Base-by-base conservation (phyloP, 1,284 basidiomycete species). In the Ceratobasidium sp. region DNA sequence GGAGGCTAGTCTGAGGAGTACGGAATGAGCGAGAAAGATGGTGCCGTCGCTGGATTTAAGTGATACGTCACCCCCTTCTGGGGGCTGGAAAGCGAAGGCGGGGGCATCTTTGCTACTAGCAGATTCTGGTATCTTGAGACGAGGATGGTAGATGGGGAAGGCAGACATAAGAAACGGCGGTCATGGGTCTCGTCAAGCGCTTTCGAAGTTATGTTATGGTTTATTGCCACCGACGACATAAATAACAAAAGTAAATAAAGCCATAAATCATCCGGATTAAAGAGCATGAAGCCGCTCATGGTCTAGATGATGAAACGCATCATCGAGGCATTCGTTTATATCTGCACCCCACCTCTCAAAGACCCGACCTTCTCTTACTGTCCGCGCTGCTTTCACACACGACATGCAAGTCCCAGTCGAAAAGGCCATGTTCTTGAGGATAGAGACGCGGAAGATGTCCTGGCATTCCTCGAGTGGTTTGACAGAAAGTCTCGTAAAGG, bases 1-100 rank as follows among this genome's bases (percentile, higher is more conserved):
- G 23, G 64, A 67, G 8, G 64, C 64, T 26, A 67, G n/a, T 9
- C 64, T 23, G 18, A 67, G 64, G 5, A 67, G 49, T 9, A 67
- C 38, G 14, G 64, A 67, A 35, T 67, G 64, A 21, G 44, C 64
- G 7, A 28, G 14, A 23, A 67, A 67, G 6, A 21, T 67, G 6
- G 50, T 55, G 16, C 64, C 64, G 35, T 67, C 64, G 26, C 64
- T 54, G 23, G 64, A 54, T 55, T 67, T 54, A n/a, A 67, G 64
- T 4, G 21, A n/a, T 6, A 55, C 3, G 26, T 67, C 64, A 32
- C 64, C 64, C 9, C 64, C 64, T 13, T 35, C 26, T 8, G 64
- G 63, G 7, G 47, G 49, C 21, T 54, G 61, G 26, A 63, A 63
- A 30, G 7, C 16, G 28, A 52, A 54, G 43, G 43, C 30, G 9